Evolutionary conservation across 768 basidiomycete genomes (phyloP), one percentile per base, ranked within the genome.

Genomic region (Phlegmacium glaucopus): DNA sequence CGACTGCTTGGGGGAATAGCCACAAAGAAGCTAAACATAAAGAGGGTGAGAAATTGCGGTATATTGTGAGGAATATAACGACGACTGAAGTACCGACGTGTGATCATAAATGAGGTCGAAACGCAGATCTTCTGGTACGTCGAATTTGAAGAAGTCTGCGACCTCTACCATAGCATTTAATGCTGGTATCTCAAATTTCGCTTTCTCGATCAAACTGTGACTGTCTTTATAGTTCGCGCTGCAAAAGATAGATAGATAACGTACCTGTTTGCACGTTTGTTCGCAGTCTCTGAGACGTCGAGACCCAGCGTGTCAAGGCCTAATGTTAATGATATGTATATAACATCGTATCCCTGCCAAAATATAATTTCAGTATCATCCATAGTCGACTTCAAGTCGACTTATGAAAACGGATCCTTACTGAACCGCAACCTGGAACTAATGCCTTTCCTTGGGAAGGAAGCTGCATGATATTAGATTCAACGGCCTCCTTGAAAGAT

Each of bases 91-190:
- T 54, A 57, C 68, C 32, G 46, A 75, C 78, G 85, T 86, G 59
- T 83, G 84, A 60, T 87, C 86, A 54, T 80, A 83, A 6, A 84
- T 66, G 11, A 87, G 59, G 50, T 82, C 78, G 53, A 78, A 84
- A 6, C 56, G 59, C 30, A 72, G 66, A 1, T 60, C 60, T 1
- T 68, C 66, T 1, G 69, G 48, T 15, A 70, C 57, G 2, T 60
- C 49, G 39, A 77, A 70, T 4, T 59, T 52, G 66, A 87, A 87
- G 65, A 86, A 88, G 61, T 86, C 79, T 1, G 58, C 60, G 5
- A 60, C 48, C 34, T 70, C 57, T 57, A 80, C 76, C 3, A 52
- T 55, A 4, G 72, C 69, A 4, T 71, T 67, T 15, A 66, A 63
- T 9, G 61, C 44, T 1, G 53, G 51, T 29, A 55, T 49, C 12